phyloP scores from a whole-genome alignment of 2,329 filamentous ascomycete genomes.

The Neofusicoccum umdonicola region DNA sequence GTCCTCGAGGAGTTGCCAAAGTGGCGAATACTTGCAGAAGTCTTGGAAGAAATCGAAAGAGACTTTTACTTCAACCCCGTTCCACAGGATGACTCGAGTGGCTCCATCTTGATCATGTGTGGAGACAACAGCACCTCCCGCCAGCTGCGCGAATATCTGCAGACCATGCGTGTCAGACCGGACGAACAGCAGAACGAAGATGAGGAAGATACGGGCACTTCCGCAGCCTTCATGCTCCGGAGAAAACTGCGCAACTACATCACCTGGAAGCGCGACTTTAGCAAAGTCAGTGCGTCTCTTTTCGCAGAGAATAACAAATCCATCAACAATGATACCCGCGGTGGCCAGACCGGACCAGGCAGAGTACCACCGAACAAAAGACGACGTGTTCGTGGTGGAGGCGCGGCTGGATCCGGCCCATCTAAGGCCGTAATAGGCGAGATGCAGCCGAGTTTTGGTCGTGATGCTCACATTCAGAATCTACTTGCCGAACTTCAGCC shows the following conservation, averaged over 20 bases:
- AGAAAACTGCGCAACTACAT: conserved; percentile 83
- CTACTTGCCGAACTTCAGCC: conserved; percentile 80
- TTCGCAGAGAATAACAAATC: conserved; percentile 79
- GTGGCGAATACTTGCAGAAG: conserved; percentile 84
- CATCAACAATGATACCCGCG: conserved; percentile 61
- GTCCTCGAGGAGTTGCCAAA: conserved; percentile 94
- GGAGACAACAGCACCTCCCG: conserved; percentile 80
- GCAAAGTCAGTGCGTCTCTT: conserved; percentile 74
- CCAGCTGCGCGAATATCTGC: conserved; percentile 86
- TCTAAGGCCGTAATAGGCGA: conserved; percentile 70
- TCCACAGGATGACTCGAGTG: conserved; percentile 78
- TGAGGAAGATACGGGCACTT: conserved; percentile 56
- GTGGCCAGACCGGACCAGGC: conserved; percentile 52
- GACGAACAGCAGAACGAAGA: conserved; percentile 40
- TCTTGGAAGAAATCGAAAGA: conserved; percentile 88
- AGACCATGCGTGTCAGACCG: conserved; percentile 78
- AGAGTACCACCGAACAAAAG: conserved; percentile 80
- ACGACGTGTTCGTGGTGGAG: conserved; percentile 78
- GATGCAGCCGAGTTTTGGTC: conserved; percentile 65
- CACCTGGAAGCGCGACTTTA: conserved; percentile 85
- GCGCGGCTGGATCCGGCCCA: conserved; percentile 55
- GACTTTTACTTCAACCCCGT: conserved; percentile 81
- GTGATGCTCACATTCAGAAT: conserved; percentile 75
- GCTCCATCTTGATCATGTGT: conserved; percentile 95
- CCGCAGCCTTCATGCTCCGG: conserved; percentile 85